Base-by-base conservation (phyloP, 371 early-diverging fungal species). In the Lichtheimia hyalospora region DNA sequence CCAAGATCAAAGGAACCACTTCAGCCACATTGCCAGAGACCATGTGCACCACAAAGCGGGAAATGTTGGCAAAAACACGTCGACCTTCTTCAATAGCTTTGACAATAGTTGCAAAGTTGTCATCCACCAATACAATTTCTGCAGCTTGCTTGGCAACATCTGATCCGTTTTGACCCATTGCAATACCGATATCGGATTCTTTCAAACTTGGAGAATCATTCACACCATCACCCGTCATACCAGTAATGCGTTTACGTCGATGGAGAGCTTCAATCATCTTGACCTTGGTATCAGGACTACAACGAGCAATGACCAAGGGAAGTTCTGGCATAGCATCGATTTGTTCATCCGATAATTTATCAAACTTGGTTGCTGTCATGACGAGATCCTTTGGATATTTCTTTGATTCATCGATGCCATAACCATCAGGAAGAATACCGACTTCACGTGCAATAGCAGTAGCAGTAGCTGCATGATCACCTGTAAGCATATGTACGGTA, bases 241-340 rank as follows among this genome's bases (percentile, higher is more conserved):
- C 88, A 54, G 81, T 84, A 49, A 84, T 82, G 27, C 82, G 80
- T 14, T 84, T 82, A 24, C 89, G 85, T 23, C 87, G 79, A 72
- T 99, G 95, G 61, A 99, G 74, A 0, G 97, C 94, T 71, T 90
- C 84, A 34, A 99, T 95, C 81, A 99, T 92, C 81, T 94, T 96
- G 57, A 97, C 88, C 72, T 99, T 99, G 70, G 96, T 96, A 64
- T 98, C 96, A 3, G 99, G 98, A 42, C 82, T 85, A 79, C 94
- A 93, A 41, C 99, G 88, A 1, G 98, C 97, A 81, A 98, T 92
- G 7, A 98, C 96, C 5, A 85, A 77, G 8, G 96, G 96, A 46
- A 96, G 90, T 39, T 93, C 88, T 1, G 79, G 77, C 27, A 95
- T 69, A 3, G 79, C 84, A 43, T 92, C 91, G 20, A 97, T 78